Evolutionary conservation across 805 yeast species (phyloP).

Genomic region (Cyberlindnera suaveolens): DNA sequence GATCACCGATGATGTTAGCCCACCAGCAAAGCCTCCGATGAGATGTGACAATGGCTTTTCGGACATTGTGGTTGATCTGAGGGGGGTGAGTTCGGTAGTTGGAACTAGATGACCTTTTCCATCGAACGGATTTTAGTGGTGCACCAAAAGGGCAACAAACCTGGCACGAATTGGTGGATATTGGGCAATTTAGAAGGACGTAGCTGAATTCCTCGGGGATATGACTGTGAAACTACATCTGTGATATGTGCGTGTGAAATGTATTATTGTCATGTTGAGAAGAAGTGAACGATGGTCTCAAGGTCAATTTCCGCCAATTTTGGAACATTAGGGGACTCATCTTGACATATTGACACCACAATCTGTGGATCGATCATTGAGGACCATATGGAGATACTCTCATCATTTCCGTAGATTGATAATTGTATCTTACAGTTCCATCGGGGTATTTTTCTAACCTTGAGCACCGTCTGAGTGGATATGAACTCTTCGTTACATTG

Average conservation of each 20-base stretch:
- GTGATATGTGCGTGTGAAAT: too few relatives aligned
- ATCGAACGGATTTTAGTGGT: too few relatives aligned
- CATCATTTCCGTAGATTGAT: slow-evolving; percentile 3
- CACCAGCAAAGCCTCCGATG: slow-evolving; percentile 79
- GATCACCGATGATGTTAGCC: slow-evolving; percentile 70
- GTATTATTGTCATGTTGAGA: background rate
- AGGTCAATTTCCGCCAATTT: slow-evolving; percentile 4
- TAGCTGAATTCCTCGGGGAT: too few relatives aligned
- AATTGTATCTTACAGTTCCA: slow-evolving; percentile 7
- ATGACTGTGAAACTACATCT: too few relatives aligned
- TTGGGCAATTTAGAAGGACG: too few relatives aligned
- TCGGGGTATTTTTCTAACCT: background rate
- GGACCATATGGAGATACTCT: slow-evolving; percentile 15
- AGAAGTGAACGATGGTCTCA: background rate
- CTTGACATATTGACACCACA: slow-evolving; percentile 9
- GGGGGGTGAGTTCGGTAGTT: background rate
- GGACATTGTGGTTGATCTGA: slow-evolving; percentile 4
- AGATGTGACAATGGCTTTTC: slow-evolving; percentile 42
- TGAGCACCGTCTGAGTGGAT: background rate
- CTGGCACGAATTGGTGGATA: too few relatives aligned
- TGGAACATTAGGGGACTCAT: background rate
- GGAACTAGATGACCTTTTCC: background rate
- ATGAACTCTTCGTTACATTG: background rate
- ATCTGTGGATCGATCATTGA: slow-evolving; percentile 16
- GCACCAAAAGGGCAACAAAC: too few relatives aligned